phyloP scores from a whole-genome alignment of 2,329 filamentous ascomycete genomes.

The Colletotrichum melonis region DNA sequence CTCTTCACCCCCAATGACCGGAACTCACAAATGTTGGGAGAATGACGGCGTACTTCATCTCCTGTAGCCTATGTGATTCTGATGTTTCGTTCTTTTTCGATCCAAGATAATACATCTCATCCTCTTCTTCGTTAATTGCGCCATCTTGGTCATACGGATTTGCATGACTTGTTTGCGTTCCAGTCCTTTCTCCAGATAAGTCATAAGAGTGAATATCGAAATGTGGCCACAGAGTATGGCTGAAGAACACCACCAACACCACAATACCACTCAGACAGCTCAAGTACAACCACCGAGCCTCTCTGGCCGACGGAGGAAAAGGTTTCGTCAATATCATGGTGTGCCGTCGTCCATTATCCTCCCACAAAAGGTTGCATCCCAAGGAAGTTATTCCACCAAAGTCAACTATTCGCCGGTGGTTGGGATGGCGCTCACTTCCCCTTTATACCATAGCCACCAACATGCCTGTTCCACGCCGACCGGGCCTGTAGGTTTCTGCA shows the following conservation, averaged over 20 bases:
- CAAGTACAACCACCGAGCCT: slow-evolving; percentile 5
- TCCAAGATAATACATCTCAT: background rate
- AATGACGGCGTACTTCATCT: slow-evolving; percentile 17
- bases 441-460: background rate
- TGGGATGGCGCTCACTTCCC: background rate
- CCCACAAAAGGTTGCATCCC: background rate
- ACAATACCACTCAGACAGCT: slow-evolving; percentile 4
- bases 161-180: background rate
- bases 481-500: background rate
- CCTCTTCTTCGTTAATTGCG: background rate
- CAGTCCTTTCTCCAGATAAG: background rate
- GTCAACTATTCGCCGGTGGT: no score
- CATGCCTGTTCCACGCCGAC: background rate
- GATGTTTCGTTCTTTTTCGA: background rate
- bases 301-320: background rate
- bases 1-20: no score
- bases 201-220: background rate
- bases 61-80: background rate
- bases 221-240: background rate
- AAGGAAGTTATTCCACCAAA: background rate
- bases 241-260: background rate
- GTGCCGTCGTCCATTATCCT: background rate
- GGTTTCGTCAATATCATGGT: background rate
- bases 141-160: background rate
- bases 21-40: slow-evolving; percentile 22